These are phyloP conservation scores for Xylariaceae sp. DNA, from an alignment of 2,329 filamentous ascomycete species.

Conservation along the genomic window DNA sequence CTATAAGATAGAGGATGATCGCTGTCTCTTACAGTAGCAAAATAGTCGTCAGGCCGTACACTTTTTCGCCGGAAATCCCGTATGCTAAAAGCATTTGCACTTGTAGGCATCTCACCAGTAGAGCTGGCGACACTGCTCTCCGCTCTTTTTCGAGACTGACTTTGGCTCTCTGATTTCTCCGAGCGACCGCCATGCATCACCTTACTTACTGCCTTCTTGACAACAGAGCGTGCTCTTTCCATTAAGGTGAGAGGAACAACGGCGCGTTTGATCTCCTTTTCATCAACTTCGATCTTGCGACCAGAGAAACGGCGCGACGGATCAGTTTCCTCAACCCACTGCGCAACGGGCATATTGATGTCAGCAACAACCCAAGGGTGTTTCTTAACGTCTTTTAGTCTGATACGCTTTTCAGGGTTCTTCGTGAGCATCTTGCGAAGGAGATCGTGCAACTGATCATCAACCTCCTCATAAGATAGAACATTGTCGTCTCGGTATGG, in stretches of 20 bases:
- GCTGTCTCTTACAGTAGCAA: constrained; percentile 41
- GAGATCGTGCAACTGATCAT: constrained; percentile 73
- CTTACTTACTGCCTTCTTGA: constrained; percentile 62
- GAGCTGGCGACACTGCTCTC: constrained; percentile 62
- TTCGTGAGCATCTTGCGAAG: constrained; percentile 77
- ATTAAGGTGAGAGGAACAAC: constrained; percentile 86
- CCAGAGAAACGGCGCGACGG: constrained; percentile 72
- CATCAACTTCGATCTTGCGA: constrained; percentile 86
- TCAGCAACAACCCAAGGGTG: constrained; percentile 86
- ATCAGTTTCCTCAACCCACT: constrained; percentile 94
- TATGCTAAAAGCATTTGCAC: constrained; percentile 46
- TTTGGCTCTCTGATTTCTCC: constrained; percentile 54
- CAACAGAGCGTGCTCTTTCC: constrained; percentile 73
- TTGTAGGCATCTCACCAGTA: constrained; percentile 48
- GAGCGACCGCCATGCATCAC: constrained; percentile 56
- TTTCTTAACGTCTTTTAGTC: constrained; percentile 84
- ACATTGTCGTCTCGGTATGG: constrained; percentile 73
- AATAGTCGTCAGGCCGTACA: constrained; percentile 51
- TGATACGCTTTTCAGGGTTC: constrained; percentile 83
- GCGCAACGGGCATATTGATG: constrained; percentile 60
- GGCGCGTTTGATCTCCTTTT: constrained; percentile 80
- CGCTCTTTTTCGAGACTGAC: constrained; percentile 49
- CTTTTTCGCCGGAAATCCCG: constrained; percentile 50
- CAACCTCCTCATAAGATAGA: constrained; percentile 78
- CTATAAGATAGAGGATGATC: constrained; percentile 75